Percentiles rank a stretch among this genome's conserved stretches.
Evolutionary conservation across 805 yeast genomes (phyloP).

Genomic region (Ogataea paraovalis): DNA sequence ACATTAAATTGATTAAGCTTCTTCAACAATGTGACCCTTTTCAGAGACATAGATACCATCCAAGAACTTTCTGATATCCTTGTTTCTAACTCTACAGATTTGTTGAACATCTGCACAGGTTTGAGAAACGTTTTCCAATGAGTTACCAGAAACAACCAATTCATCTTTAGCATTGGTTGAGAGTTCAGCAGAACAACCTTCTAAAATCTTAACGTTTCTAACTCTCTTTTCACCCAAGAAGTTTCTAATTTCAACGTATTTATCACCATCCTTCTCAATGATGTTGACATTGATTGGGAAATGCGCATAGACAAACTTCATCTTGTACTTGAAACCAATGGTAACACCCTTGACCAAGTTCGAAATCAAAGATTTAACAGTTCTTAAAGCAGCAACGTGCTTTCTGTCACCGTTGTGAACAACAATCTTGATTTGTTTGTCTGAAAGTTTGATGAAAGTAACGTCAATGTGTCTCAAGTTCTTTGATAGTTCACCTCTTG

Average conservation of each 20-base stretch:
- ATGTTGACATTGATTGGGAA: slow-evolving; percentile 99
- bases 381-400: slow-evolving; percentile 99
- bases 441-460: slow-evolving; percentile 76
- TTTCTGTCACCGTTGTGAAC: slow-evolving; percentile 99
- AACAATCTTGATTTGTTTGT: slow-evolving; percentile 75
- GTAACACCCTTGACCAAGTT: slow-evolving; percentile 99
- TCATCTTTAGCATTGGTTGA: slow-evolving; percentile 91
- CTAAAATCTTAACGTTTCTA: slow-evolving; percentile 79
- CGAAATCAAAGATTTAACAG: slow-evolving; percentile 91
- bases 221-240: slow-evolving; percentile 99
- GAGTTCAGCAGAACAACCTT: slow-evolving; percentile 83
- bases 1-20: slow-evolving; percentile 7
- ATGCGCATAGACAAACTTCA: slow-evolving; percentile 99
- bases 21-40: slow-evolving; percentile 78
- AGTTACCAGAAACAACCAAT: slow-evolving; percentile 89
- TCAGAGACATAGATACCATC: slow-evolving; percentile 99
- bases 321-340: slow-evolving; percentile 98
- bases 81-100: slow-evolving; percentile 97
- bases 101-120: slow-evolving; percentile 98
- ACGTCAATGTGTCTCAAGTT: slow-evolving; percentile 93
- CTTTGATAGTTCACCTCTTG: slow-evolving; percentile 93
- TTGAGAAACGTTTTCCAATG: slow-evolving; percentile 95
- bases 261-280: slow-evolving; percentile 68
- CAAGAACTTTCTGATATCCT: slow-evolving; percentile 99
- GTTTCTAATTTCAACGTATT: slow-evolving; percentile 94